A percentile compares a stretch with the other conserved stretches of the same genome.
Evolutionary conservation across 2,329 filamentous ascomycete species (phyloP).

Genomic region (Cladosporium velox): DNA sequence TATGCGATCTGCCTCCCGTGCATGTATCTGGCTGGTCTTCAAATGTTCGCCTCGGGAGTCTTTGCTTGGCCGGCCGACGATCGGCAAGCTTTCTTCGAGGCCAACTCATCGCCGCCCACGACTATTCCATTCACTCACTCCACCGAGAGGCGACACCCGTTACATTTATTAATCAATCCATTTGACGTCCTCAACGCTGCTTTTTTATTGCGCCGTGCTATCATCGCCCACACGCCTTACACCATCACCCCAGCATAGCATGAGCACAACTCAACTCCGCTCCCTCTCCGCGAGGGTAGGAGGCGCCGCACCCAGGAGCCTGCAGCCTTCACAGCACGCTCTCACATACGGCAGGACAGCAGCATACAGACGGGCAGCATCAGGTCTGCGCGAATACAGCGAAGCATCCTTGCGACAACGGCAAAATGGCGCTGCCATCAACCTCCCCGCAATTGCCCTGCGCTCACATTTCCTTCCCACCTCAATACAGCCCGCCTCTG

Average conservation of each 20-base stretch:
- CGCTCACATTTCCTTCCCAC: constrained; percentile 48
- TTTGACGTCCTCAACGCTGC: background rate
- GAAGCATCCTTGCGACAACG: constrained; percentile 33
- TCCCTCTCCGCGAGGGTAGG: constrained; percentile 45
- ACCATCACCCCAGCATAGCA: constrained; percentile 37
- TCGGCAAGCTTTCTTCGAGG: too few relatives aligned
- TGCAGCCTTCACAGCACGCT: constrained; percentile 38
- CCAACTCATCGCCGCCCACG: background rate
- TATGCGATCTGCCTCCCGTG: too few relatives aligned
- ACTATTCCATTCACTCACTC: constrained; percentile 6
- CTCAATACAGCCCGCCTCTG: constrained; percentile 44
- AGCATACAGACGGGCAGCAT: constrained; percentile 51
- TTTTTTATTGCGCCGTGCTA: background rate
- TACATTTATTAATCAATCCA: constrained; percentile 8
- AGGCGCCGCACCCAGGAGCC: constrained; percentile 32
- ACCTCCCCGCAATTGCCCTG: constrained; percentile 35
- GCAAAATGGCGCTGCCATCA: constrained; percentile 25
- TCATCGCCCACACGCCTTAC: constrained; percentile 5
- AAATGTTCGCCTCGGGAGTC: constrained; percentile 16
- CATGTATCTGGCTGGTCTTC: background rate
- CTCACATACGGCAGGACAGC: constrained; percentile 49
- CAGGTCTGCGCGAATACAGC: constrained; percentile 31
- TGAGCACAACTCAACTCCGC: constrained; percentile 47
- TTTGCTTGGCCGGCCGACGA: background rate
- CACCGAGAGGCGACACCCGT: constrained; percentile 3